Percentiles rank a stretch among this genome's conserved stretches.
These are phyloP conservation scores for Geranium brycei DNA, from an alignment of 345 rosid species.

Conservation along the genomic window DNA sequence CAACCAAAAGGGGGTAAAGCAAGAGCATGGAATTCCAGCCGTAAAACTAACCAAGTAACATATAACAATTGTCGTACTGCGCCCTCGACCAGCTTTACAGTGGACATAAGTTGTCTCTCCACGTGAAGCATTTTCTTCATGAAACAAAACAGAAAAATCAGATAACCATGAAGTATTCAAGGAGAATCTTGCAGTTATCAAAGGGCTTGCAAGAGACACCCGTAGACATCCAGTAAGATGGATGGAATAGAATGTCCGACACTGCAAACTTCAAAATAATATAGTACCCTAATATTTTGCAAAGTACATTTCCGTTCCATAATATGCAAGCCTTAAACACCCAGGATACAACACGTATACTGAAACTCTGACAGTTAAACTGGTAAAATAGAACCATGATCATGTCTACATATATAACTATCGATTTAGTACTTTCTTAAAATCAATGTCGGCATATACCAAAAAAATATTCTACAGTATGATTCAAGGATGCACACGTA, in stretches of 20 bases:
- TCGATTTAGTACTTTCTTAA: not conserved
- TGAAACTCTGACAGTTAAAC: not conserved
- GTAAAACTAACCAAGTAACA: constrained; percentile 68
- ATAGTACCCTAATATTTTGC: too few species aligned
- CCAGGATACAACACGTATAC: not conserved
- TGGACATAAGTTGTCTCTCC: constrained; percentile 75
- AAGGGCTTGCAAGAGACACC: too few species aligned
- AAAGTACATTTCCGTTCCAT: not conserved
- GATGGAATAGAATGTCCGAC: too few species aligned
- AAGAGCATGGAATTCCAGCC: not conserved
- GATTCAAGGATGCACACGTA: not conserved
- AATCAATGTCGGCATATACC: not conserved
- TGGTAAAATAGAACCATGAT: not conserved
- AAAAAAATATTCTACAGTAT: not conserved
- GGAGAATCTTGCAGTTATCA: too few species aligned
- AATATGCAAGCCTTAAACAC: not conserved
- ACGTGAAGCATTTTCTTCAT: constrained; percentile 45
- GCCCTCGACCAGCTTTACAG: constrained; percentile 98
- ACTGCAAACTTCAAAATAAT: too few species aligned
- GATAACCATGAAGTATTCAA: not conserved
- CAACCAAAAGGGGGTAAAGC: not conserved
- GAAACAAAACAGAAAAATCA: constrained; percentile 7
- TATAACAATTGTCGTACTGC: constrained; percentile 84
- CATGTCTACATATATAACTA: not conserved
- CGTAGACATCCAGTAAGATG: too few species aligned